A percentile compares a stretch with the other conserved stretches of the same genome.
Evolutionary conservation across 768 basidiomycete species (phyloP).

Genomic region (Serendipita vermifera): DNA sequence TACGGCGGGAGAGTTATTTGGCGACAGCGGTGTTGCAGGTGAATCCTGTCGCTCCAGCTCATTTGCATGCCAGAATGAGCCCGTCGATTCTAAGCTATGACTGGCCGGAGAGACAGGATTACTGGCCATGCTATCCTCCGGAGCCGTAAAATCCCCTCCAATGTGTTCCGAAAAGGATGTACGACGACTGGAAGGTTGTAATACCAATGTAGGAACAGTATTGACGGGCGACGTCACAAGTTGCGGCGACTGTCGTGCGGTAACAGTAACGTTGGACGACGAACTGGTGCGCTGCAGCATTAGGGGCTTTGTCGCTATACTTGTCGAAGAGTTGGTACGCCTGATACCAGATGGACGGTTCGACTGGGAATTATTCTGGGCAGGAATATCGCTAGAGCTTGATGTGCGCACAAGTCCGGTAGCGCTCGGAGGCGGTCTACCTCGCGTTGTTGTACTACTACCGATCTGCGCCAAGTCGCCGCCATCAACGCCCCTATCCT

Average conservation of each 20-base stretch:
- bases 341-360: neutral
- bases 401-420: neutral
- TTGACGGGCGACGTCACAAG: neutral
- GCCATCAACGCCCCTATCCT: neutral
- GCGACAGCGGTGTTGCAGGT: neutral
- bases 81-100: neutral
- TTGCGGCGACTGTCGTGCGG: neutral
- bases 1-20: neutral
- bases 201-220: neutral
- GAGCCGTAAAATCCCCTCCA: neutral
- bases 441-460: neutral
- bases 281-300: neutral
- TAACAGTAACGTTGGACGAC: neutral
- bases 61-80: neutral
- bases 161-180: neutral
- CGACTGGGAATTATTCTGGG: neutral
- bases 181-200: neutral
- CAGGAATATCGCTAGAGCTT: neutral
- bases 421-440: no score
- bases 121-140: neutral
- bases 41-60: constrained; percentile 5
- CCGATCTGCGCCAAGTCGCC: neutral
- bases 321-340: neutral
- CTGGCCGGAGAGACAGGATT: neutral
- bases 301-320: neutral